Evolutionary conservation across 768 basidiomycete genomes (phyloP), one percentile per base, ranked within the genome.

Genomic region (Boletus eberwhitei): DNA sequence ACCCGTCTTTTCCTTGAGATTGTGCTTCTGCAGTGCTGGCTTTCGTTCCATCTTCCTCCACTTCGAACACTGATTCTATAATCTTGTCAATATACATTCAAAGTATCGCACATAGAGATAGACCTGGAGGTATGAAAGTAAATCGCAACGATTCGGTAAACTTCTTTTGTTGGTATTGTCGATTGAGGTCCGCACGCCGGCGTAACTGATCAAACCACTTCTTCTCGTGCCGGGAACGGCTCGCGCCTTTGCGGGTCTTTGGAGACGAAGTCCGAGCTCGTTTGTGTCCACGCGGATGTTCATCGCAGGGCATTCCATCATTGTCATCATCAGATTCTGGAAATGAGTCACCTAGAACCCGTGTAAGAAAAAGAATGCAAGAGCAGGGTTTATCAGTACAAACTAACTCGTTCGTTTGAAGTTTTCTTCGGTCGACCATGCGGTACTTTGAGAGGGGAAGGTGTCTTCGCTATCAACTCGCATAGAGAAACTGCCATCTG

Each of bases 231-330:
- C 72, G 74, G 4, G 58, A 54, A 37, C 71, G 71, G 44, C 72
- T 71, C 4, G 76, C 52, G 31, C 71, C 72, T n/a, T 71, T 77
- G 59, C 71, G 74, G 19, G 68, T 59, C 32, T 65, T 62, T 16
- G 80, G 81, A 22, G 85, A 79, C 2, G 71, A 62, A 1, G 77
- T 83, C 49, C 86, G 77, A 26, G 74, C 73, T 14, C 83, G 79
- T 64, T 87, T 86, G 21, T 63, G 16, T 44, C 41, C 34, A 21
- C 29, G 59, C 35, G 63, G 49, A 65, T 59, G 50, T 65, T 68
- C n/a, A 62, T 66, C 72, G 56, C 24, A 66, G 48, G 53, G 73
- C 76, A 56, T 54, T 26, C 12, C 43, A 26, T 59, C 48, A 5
- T 69, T 70, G 36, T 69, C 60, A 13, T 50, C 21, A 13, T 73